Evolutionary conservation across 257 asterid genomes (phyloP).

Genomic region (Solanum pinnatisectum): DNA sequence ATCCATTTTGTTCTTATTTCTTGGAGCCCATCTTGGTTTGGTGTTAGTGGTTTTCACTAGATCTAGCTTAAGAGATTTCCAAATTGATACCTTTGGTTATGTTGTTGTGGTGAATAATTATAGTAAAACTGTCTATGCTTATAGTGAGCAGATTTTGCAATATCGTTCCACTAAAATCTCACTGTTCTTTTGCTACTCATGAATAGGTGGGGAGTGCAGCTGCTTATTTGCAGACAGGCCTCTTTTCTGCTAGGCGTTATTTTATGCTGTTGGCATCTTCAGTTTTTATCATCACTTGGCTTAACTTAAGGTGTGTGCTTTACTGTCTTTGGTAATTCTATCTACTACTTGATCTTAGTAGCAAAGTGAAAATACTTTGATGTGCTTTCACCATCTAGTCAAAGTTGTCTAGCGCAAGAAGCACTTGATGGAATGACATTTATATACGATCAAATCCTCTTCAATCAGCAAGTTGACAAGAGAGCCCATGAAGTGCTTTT

Average conservation of each 20-base stretch:
- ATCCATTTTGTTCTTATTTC: not conserved
- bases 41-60: not conserved
- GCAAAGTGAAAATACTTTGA: not conserved
- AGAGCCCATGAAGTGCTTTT: not conserved
- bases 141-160: not conserved
- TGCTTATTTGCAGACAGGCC: slow-evolving; percentile 72
- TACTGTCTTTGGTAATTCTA: not conserved
- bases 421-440: not conserved
- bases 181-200: not conserved
- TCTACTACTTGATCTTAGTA: not conserved
- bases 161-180: not conserved
- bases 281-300: slow-evolving; percentile 71
- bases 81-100: not conserved
- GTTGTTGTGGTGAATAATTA: not conserved
- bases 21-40: not conserved
- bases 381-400: not conserved
- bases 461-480: not conserved
- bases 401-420: not conserved
- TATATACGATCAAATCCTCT: not conserved
- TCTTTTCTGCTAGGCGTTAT: slow-evolving; percentile 43
- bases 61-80: not conserved
- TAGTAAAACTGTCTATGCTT: not conserved
- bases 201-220: slow-evolving; percentile 89
- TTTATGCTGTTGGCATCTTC: slow-evolving; percentile 59
- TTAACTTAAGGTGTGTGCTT: slow-evolving; percentile 63